Evolutionary conservation across 768 basidiomycete species (phyloP).

Genomic region (Suillus bovinus): DNA sequence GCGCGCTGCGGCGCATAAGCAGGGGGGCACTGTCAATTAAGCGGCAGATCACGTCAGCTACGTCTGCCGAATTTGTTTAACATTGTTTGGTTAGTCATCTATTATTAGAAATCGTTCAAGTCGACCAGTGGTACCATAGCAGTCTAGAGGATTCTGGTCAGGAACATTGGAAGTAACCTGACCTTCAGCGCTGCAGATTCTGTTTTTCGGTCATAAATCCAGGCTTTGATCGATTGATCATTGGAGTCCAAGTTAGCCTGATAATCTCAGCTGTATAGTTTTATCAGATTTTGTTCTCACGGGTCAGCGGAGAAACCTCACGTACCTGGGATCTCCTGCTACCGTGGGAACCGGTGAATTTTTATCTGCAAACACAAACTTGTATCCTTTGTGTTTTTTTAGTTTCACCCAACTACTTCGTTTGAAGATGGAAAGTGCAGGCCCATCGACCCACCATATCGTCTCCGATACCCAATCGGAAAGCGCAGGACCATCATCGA

Average conservation of each 20-base stretch:
- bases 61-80: slow-evolving; percentile 13
- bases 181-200: too few relatives aligned
- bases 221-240: too few relatives aligned
- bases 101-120: slow-evolving; percentile 7
- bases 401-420: slow-evolving; percentile 6
- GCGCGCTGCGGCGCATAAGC: slow-evolving; percentile 19
- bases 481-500: slow-evolving; percentile 33
- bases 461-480: too few relatives aligned
- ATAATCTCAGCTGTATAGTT: slow-evolving; percentile 5
- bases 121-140: too few relatives aligned
- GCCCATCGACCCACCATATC: slow-evolving; percentile 25
- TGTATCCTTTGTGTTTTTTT: not conserved
- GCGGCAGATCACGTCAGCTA: slow-evolving; percentile 22
- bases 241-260: too few relatives aligned
- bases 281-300: slow-evolving; percentile 1
- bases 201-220: too few relatives aligned
- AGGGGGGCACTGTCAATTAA: not conserved
- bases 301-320: not conserved
- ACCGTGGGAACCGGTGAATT: slow-evolving; percentile 7
- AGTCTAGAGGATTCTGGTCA: too few relatives aligned
- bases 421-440: slow-evolving; percentile 31
- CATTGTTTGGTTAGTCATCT: slow-evolving; percentile 12
- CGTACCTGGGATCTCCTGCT: slow-evolving; percentile 7
- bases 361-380: not conserved
- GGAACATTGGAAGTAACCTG: too few relatives aligned